Conservation (phyloP, 371 early-diverging fungal species). For the Entomophthora muscae region DNA sequence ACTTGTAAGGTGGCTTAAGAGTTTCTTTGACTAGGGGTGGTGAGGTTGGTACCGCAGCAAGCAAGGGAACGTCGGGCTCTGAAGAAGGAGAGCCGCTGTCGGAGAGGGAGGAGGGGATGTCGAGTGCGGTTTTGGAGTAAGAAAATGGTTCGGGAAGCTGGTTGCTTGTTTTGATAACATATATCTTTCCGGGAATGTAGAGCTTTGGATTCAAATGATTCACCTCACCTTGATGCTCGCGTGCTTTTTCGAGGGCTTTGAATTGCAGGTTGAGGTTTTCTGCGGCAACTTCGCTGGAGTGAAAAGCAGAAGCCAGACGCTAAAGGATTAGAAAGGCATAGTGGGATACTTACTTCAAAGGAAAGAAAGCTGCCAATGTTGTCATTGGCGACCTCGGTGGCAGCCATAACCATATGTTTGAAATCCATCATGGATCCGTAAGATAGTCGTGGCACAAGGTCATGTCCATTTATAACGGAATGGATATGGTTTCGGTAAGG, state of each 20-base stretch:
- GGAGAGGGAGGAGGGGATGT: background rate
- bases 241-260: background rate
- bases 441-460: slow-evolving; percentile 51
- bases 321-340: background rate
- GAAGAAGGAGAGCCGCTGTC: background rate
- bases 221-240: background rate
- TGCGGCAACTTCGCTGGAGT: background rate
- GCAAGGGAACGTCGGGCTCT: background rate
- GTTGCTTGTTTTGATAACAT: background rate
- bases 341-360: background rate
- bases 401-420: slow-evolving; percentile 34
- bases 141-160: background rate
- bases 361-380: background rate
- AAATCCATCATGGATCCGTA: slow-evolving; percentile 60
- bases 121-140: background rate
- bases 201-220: slow-evolving; percentile 1
- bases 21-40: background rate
- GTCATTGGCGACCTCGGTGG: slow-evolving; percentile 18
- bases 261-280: background rate
- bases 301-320: background rate
- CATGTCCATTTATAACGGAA: slow-evolving; percentile 56
- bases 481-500: slow-evolving; percentile 29
- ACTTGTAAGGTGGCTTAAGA: background rate
- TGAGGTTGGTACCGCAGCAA: background rate
- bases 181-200: background rate